phyloP scores from a whole-genome alignment of 305 asterid genomes.

The Lippia alba region DNA sequence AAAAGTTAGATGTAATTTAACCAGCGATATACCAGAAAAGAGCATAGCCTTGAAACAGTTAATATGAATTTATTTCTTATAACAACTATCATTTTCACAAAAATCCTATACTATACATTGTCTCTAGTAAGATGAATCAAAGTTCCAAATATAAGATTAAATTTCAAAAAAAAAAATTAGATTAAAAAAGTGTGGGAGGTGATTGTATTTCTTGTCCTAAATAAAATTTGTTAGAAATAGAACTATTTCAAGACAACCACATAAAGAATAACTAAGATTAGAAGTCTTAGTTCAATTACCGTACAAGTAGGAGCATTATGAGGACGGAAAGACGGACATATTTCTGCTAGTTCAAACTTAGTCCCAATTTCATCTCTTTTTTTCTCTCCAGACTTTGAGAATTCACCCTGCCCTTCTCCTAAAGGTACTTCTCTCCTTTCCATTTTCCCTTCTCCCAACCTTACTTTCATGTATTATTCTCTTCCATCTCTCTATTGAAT shows the following conservation, averaged over 20 bases:
- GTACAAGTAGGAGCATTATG: slow-evolving; percentile 54
- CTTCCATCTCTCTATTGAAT: too few relatives aligned
- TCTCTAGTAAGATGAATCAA: too few relatives aligned
- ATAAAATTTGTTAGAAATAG: background rate
- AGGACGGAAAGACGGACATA: slow-evolving; percentile 52
- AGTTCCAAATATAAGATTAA: background rate
- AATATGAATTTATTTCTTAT: too few relatives aligned
- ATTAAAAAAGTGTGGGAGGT: background rate
- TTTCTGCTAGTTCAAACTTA: slow-evolving; percentile 39
- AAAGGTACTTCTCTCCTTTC: slow-evolving; percentile 44
- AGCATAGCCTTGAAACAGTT: too few relatives aligned
- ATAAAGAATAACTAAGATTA: slow-evolving; percentile 17
- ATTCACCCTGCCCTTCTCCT: slow-evolving; percentile 87
- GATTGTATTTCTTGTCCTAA: background rate
- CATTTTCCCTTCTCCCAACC: too few relatives aligned
- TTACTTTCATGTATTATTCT: too few relatives aligned
- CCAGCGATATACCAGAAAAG: too few relatives aligned
- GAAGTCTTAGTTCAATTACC: slow-evolving; percentile 36
- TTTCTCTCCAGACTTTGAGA: slow-evolving; percentile 50
- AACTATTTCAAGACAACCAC: background rate
- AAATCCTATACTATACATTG: too few relatives aligned
- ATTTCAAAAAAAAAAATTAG: background rate
- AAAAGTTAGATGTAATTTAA: too few relatives aligned
- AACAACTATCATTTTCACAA: too few relatives aligned
- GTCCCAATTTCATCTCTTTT: slow-evolving; percentile 50